Percentiles rank a stretch among this genome's conserved stretches.
phyloP scores from a whole-genome alignment of 495 filamentous ascomycete species.

The Podospora australis region DNA sequence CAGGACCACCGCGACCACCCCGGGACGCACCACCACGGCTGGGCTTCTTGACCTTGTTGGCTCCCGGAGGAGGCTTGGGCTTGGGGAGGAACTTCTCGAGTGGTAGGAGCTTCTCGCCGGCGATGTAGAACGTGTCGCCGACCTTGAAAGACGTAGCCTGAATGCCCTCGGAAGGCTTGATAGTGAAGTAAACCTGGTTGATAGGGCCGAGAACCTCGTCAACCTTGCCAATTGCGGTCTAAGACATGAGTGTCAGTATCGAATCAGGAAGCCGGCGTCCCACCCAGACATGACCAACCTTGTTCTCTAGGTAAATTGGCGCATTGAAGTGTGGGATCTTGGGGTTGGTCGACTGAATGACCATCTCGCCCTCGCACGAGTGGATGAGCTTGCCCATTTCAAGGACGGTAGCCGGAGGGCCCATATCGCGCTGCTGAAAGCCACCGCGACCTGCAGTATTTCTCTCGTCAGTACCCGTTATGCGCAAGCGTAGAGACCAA shows the following conservation, averaged over 20 bases:
- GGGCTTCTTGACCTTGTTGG: constrained; percentile 48
- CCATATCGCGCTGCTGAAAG: constrained; percentile 46
- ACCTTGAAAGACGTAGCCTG: constrained; percentile 87
- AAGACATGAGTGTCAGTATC: constrained; percentile 21
- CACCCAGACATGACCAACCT: constrained; percentile 43
- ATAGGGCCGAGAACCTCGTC: constrained; percentile 93
- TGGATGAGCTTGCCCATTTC: constrained; percentile 92
- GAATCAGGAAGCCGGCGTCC: background rate
- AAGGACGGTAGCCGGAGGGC: constrained; percentile 47
- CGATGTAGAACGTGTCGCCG: constrained; percentile 96
- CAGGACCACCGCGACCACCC: constrained; percentile 33
- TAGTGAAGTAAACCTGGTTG: constrained; percentile 96
- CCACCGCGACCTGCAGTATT: constrained; percentile 43
- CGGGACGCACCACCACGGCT: constrained; percentile 42
- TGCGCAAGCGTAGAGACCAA: too few relatives aligned
- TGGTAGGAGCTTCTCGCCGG: constrained; percentile 86
- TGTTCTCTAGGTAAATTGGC: constrained; percentile 97
- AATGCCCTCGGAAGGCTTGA: constrained; percentile 93
- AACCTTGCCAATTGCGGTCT: constrained; percentile 83
- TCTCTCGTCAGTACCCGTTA: background rate
- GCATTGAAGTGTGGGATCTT: constrained; percentile 99
- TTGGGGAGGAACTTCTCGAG: constrained; percentile 94
- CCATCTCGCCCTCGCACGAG: constrained; percentile 91
- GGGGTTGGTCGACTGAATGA: constrained; percentile 86
- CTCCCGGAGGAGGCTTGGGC: constrained; percentile 75